Evolutionary conservation across 345 rosid species (phyloP).

Genomic region (Brassica rapa): DNA sequence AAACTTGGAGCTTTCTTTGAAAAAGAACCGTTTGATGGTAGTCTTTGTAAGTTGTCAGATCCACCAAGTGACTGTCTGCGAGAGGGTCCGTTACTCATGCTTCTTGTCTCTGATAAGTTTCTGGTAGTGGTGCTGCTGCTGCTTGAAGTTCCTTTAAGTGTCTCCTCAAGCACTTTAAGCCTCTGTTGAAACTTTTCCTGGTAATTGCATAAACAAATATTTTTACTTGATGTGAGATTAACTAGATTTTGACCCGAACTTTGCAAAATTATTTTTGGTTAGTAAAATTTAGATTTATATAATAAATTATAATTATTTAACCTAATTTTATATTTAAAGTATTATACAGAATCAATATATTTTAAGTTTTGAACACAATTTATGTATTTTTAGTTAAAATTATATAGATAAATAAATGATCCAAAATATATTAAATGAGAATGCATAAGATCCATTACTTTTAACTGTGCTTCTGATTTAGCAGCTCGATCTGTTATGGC

Average conservation of each 20-base stretch:
- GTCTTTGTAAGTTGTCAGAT: slow-evolving; percentile 73
- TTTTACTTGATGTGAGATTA: neutral
- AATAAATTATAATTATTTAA: no score
- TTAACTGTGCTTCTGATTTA: slow-evolving; percentile 91
- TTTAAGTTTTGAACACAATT: neutral
- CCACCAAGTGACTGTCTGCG: slow-evolving; percentile 98
- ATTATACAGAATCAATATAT: no score
- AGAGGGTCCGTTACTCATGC: slow-evolving; percentile 81
- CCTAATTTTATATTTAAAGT: no score
- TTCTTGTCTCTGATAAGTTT: slow-evolving; percentile 65
- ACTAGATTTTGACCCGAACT: neutral
- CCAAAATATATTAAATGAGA: neutral
- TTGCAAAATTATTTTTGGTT: no score
- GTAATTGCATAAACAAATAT: slow-evolving; percentile 13
- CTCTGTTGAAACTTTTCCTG: slow-evolving; percentile 93
- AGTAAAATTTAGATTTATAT: no score
- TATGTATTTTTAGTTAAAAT: no score
- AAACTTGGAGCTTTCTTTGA: slow-evolving; percentile 64
- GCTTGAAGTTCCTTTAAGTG: slow-evolving; percentile 76
- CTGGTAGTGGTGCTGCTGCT: slow-evolving; percentile 42
- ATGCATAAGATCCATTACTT: slow-evolving; percentile 49
- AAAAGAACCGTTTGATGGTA: slow-evolving; percentile 78
- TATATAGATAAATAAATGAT: no score
- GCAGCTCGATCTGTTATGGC: slow-evolving; percentile 83
- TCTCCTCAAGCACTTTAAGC: slow-evolving; percentile 92